Evolutionary conservation across 352 stramenopile species (phyloP).

Genomic region (Globisporangium canariense): DNA sequence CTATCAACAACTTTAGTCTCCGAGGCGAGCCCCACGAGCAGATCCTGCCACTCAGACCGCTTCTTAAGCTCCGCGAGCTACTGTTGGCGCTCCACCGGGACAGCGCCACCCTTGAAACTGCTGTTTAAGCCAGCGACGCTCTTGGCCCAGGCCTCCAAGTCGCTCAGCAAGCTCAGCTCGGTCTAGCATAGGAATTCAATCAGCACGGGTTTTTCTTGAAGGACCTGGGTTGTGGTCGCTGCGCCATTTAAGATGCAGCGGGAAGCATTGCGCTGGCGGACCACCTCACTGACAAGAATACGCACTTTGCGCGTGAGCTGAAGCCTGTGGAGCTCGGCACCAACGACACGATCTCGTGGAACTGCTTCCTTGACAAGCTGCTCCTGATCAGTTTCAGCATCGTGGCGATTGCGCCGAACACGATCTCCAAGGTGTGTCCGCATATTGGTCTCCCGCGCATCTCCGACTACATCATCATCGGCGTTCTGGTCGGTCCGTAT

Average conservation of each 20-base stretch:
- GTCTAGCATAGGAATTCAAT: conserved; percentile 31
- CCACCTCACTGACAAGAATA: conserved; percentile 63
- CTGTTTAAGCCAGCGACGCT: conserved; percentile 21
- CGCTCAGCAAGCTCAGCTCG: conserved; percentile 26
- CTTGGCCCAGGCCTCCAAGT: conserved; percentile 38
- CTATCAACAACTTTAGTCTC: background rate
- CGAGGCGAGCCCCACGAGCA: conserved; percentile 21
- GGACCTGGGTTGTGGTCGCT: conserved; percentile 26
- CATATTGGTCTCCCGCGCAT: conserved; percentile 58
- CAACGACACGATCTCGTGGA: conserved; percentile 38
- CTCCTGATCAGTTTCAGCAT: conserved; percentile 56
- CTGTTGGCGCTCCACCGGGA: conserved; percentile 28
- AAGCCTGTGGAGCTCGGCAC: conserved; percentile 57
- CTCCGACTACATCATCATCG: conserved; percentile 62
- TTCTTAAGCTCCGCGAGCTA: conserved; percentile 50
- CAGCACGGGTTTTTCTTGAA: conserved; percentile 29
- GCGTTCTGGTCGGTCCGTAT: conserved; percentile 62
- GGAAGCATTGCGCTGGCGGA: conserved; percentile 50
- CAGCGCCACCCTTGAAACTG: background rate
- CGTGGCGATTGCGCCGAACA: conserved; percentile 53
- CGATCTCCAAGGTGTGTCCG: conserved; percentile 57
- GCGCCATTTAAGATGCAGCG: conserved; percentile 42
- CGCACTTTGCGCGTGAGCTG: conserved; percentile 53
- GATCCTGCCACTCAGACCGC: conserved; percentile 34
- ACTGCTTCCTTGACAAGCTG: conserved; percentile 50